Conservation (phyloP, 2,329 filamentous ascomycete species). For the Fusarium devonianum region DNA sequence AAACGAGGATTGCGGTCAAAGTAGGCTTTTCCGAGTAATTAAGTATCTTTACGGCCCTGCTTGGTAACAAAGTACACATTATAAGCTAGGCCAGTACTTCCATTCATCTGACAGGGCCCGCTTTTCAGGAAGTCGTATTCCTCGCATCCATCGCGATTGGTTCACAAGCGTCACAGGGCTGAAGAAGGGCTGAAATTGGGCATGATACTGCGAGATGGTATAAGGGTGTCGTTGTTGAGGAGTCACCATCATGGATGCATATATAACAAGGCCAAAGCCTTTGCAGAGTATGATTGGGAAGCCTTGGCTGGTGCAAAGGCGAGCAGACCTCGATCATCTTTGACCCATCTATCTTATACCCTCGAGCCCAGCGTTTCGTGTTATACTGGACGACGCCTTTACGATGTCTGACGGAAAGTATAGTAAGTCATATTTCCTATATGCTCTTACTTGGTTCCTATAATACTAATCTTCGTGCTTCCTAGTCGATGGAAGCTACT, state of each 20-base stretch:
- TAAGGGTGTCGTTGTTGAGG: background rate
- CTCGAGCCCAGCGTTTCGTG: background rate
- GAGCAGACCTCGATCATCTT: no score
- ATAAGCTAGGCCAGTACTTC: slow-evolving; percentile 3
- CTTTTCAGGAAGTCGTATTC: slow-evolving; percentile 33
- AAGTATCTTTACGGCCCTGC: background rate
- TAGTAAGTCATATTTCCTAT: slow-evolving; percentile 29
- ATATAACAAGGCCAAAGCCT: slow-evolving; percentile 15
- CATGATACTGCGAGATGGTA: slow-evolving; percentile 7
- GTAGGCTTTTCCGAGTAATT: background rate
- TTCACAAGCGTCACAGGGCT: slow-evolving; percentile 12
- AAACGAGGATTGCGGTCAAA: slow-evolving; percentile 16
- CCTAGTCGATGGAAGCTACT: slow-evolving; percentile 53
- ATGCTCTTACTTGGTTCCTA: background rate
- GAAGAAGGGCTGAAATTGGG: slow-evolving; percentile 8
- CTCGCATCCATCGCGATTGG: slow-evolving; percentile 36
- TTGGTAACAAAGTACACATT: background rate
- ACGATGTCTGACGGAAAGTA: slow-evolving; percentile 44
- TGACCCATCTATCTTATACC: no score
- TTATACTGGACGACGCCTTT: background rate
- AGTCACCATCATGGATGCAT: background rate
- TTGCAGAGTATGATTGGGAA: no score
- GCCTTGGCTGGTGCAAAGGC: no score
- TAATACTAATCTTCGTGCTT: background rate
- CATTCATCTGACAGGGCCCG: slow-evolving; percentile 2